Percentiles rank a stretch among this genome's conserved stretches.
Conservation (phyloP, 1,139 yeast genomes). For the Debaryomyces fabryi region DNA sequence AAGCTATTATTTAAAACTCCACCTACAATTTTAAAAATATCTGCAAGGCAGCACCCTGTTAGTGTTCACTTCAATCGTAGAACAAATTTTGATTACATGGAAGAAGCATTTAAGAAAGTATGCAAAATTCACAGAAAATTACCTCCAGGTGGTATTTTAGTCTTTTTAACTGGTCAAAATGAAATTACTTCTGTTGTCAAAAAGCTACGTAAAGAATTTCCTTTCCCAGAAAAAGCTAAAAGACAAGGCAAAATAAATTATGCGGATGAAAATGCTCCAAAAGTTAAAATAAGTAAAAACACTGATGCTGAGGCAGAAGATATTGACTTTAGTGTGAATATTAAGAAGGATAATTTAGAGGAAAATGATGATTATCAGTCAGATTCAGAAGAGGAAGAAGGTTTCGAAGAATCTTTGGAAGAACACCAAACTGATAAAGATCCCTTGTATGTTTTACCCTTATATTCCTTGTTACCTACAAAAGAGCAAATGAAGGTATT, state of each 20-base stretch:
- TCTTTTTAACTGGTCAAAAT: constrained; percentile 92
- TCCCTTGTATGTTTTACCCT: constrained; percentile 87
- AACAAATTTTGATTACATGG: constrained; percentile 77
- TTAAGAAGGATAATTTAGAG: constrained; percentile 31
- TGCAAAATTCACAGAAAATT: constrained; percentile 82
- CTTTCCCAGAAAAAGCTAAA: constrained; percentile 44
- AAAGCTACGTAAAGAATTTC: constrained; percentile 67
- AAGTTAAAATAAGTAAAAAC: constrained; percentile 59
- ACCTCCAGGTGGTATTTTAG: constrained; percentile 93
- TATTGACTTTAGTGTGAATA: constrained; percentile 71
- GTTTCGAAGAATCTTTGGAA: constrained; percentile 81
- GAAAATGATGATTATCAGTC: constrained; percentile 44
- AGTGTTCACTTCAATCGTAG: constrained; percentile 85
- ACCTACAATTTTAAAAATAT: constrained; percentile 91
- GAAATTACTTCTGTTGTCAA: constrained; percentile 83
- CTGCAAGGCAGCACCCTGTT: constrained; percentile 94
- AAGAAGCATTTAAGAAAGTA: constrained; percentile 83
- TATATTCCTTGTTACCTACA: constrained; percentile 90
- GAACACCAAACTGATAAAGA: constrained; percentile 76
- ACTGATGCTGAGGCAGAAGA: constrained; percentile 86
- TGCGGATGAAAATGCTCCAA: constrained; percentile 34
- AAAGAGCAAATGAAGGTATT: constrained; percentile 94
- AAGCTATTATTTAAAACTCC: constrained; percentile 64
- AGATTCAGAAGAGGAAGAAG: constrained; percentile 70
- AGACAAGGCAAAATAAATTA: constrained; percentile 16